phyloP scores from a whole-genome alignment of 805 yeast genomes.

The Kazachstania viticola region DNA sequence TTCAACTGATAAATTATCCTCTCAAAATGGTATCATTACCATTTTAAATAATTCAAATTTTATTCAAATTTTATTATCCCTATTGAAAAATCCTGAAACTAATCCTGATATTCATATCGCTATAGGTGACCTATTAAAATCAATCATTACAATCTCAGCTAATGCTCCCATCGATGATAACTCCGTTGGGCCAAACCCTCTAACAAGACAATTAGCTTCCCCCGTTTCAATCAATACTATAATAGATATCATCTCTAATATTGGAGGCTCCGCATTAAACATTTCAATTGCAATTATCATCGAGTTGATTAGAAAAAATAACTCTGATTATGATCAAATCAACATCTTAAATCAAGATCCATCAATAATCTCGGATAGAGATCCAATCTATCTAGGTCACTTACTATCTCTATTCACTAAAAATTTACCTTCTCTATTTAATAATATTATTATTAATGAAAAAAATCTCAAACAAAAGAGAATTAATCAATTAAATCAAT shows the following conservation, averaged over 20 bases:
- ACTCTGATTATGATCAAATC: conserved; percentile 83
- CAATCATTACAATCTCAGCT: conserved; percentile 82
- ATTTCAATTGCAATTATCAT: conserved; percentile 88
- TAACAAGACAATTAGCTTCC: conserved; percentile 76
- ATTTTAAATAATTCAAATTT: conserved; percentile 58
- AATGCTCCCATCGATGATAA: conserved; percentile 65
- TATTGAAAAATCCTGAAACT: conserved; percentile 45
- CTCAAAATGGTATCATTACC: conserved; percentile 77
- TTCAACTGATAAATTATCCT: conserved; percentile 80
- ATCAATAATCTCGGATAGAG: conserved; percentile 78
- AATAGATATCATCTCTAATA: conserved; percentile 52
- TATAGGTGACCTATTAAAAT: conserved; percentile 86
- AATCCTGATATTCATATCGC: conserved; percentile 67
- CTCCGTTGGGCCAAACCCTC: conserved; percentile 85
- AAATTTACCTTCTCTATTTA: conserved; percentile 29
- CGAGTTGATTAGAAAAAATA: conserved; percentile 86
- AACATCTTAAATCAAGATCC: conserved; percentile 77
- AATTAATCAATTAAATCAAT: conserved; percentile 52
- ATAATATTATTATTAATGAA: conserved; percentile 14
- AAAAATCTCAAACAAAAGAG: conserved; percentile 22
- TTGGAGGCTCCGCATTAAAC: conserved; percentile 71
- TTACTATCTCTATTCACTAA: conserved; percentile 63
- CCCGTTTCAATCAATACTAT: conserved; percentile 49
- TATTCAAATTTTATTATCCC: conserved; percentile 55
- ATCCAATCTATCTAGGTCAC: conserved; percentile 84